A percentile compares a stretch with the other conserved stretches of the same genome.
Evolutionary conservation across 768 basidiomycete species (phyloP).

Genomic region (Hypholoma fasciculare): DNA sequence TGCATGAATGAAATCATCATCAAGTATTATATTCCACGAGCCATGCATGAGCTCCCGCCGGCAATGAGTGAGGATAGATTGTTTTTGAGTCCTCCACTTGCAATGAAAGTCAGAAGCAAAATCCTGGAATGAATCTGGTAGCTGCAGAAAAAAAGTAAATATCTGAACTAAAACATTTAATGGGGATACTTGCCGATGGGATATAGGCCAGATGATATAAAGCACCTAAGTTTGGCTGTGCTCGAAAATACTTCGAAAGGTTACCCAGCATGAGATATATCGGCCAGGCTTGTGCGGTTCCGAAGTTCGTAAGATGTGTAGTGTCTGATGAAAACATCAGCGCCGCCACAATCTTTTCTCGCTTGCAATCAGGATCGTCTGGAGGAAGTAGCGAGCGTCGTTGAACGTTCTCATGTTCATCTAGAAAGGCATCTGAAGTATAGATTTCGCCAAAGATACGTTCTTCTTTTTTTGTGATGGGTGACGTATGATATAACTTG

Average conservation of each 20-base stretch:
- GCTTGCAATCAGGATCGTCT: slow-evolving; percentile 22
- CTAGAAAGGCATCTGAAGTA: slow-evolving; percentile 29
- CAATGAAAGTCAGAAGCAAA: slow-evolving; percentile 3
- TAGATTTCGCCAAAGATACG: slow-evolving; percentile 24
- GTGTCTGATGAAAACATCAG: slow-evolving; percentile 26
- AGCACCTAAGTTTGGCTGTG: slow-evolving; percentile 26
- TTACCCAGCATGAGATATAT: slow-evolving; percentile 40
- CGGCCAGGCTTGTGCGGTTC: slow-evolving; percentile 35
- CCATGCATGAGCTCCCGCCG: slow-evolving; percentile 19
- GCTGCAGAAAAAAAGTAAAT: neutral
- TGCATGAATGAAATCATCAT: slow-evolving; percentile 22
- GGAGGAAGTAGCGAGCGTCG: slow-evolving; percentile 16
- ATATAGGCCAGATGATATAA: slow-evolving; percentile 30
- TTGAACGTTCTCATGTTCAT: slow-evolving; percentile 29
- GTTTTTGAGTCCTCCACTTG: slow-evolving; percentile 16
- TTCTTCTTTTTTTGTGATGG: neutral
- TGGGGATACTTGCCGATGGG: too few species aligned
- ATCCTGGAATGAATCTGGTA: slow-evolving; percentile 30
- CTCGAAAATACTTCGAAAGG: slow-evolving; percentile 38
- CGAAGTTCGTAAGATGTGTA: slow-evolving; percentile 29
- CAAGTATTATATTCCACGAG: slow-evolving; percentile 13
- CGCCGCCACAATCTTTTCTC: slow-evolving; percentile 23
- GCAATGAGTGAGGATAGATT: slow-evolving; percentile 20
- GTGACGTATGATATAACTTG: slow-evolving; percentile 17
- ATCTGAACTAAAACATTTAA: neutral